Evolutionary conservation across 331 rosid species (phyloP).

Genomic region (Pyracantha coccinea): DNA sequence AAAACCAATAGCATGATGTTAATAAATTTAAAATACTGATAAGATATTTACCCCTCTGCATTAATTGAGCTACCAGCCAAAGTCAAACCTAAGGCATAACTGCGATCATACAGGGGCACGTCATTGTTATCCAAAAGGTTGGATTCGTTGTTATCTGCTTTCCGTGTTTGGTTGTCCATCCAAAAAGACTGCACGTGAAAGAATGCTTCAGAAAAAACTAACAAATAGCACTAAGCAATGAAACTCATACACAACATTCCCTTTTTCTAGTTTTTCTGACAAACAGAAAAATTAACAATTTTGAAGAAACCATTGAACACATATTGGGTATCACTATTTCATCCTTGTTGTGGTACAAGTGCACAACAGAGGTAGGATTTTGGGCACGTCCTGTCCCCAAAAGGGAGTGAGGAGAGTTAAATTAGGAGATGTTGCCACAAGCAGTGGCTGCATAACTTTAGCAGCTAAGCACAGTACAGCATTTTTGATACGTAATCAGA

Average conservation of each 20-base stretch:
- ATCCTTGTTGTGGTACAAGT: too few species aligned
- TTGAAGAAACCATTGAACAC: not conserved
- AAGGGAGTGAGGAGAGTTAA: too few species aligned
- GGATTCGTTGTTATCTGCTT: constrained; percentile 33
- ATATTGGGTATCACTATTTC: too few species aligned
- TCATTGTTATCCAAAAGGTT: constrained; percentile 53
- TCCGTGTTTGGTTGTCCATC: constrained; percentile 69
- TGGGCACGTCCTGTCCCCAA: too few species aligned
- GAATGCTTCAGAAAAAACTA: constrained; percentile 1
- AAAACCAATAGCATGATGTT: not conserved
- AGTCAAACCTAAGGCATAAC: constrained; percentile 81
- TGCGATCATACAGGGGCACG: constrained; percentile 92
- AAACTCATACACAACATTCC: not conserved
- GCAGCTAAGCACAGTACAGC: not conserved
- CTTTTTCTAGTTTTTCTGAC: not conserved
- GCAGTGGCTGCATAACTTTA: not conserved
- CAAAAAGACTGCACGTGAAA: constrained; percentile 79
- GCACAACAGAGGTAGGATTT: too few species aligned
- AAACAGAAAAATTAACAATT: not conserved
- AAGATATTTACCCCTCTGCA: constrained; percentile 53
- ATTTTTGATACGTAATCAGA: not conserved
- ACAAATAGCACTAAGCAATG: not conserved
- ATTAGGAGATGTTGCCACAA: not conserved
- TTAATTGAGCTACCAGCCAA: constrained; percentile 55
- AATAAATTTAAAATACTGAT: not conserved